Percentiles rank a stretch among this genome's conserved stretches.
These are phyloP conservation scores for Cladosporium colombiae DNA, from an alignment of 2,329 filamentous ascomycete genomes.

Conservation along the genomic window DNA sequence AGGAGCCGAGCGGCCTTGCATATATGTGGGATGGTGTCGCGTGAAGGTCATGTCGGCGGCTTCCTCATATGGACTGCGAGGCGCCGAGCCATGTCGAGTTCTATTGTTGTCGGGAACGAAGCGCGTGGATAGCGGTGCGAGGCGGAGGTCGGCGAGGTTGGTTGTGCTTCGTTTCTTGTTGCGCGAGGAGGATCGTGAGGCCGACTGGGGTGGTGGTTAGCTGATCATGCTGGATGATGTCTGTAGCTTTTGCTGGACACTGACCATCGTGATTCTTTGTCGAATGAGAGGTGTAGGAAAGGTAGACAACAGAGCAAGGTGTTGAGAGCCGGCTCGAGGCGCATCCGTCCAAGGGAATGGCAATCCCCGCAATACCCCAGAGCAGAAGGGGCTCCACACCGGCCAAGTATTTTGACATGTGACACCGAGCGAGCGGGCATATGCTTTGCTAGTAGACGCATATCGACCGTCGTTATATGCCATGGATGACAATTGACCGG, in stretches of 20 bases:
- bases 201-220: slow-evolving; percentile 14
- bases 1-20: slow-evolving; percentile 51
- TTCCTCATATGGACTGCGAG: slow-evolving; percentile 32
- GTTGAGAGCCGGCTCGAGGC: background rate
- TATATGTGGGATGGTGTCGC: slow-evolving; percentile 46
- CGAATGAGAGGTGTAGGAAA: background rate
- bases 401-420: slow-evolving; percentile 14
- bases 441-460: background rate
- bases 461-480: background rate
- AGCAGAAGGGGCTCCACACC: slow-evolving; percentile 8
- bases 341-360: background rate
- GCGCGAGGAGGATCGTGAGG: slow-evolving; percentile 34
- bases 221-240: background rate
- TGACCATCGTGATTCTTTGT: background rate
- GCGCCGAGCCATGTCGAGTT: slow-evolving; percentile 28
- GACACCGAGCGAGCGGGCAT: slow-evolving; percentile 13
- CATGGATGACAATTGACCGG: background rate
- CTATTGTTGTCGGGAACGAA: slow-evolving; percentile 35
- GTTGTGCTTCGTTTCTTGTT: slow-evolving; percentile 54
- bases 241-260: background rate
- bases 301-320: background rate
- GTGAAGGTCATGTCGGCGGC: slow-evolving; percentile 29
- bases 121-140: slow-evolving; percentile 58
- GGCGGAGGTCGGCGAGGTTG: slow-evolving; percentile 60
- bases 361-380: slow-evolving; percentile 2